Conservation (phyloP, 768 basidiomycete species). For the Lactarius hengduanensis region DNA sequence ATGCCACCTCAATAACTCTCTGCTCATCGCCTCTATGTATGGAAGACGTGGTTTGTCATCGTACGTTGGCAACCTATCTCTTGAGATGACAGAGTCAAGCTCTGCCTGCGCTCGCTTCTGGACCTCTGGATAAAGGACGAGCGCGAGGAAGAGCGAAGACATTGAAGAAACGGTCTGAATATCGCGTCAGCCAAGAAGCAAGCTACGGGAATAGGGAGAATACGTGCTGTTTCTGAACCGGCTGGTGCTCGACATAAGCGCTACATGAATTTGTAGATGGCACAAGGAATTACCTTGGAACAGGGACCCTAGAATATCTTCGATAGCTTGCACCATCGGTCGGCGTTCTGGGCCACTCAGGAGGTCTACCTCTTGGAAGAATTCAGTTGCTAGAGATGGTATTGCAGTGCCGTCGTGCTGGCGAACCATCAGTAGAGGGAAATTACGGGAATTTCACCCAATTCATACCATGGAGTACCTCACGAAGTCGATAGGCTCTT, state of each 20-base stretch:
- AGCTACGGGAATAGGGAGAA: background rate
- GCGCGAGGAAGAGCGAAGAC: slow-evolving; percentile 14
- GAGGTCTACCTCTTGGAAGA: slow-evolving; percentile 2
- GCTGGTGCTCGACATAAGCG: background rate
- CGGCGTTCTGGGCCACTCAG: background rate
- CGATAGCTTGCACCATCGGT: background rate
- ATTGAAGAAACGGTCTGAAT: slow-evolving; percentile 12
- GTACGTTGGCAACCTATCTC: slow-evolving; percentile 33
- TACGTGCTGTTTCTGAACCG: slow-evolving; percentile 7
- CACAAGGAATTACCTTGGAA: background rate
- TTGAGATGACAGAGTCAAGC: slow-evolving; percentile 32
- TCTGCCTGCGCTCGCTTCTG: slow-evolving; percentile 31
- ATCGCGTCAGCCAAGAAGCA: background rate
- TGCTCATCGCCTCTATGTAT: slow-evolving; percentile 30
- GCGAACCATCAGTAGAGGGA: background rate
- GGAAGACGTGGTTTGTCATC: slow-evolving; percentile 32
- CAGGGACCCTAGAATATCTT: slow-evolving; percentile 3
- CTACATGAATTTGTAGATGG: background rate
- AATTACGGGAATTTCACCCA: background rate
- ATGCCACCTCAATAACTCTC: slow-evolving; percentile 33
- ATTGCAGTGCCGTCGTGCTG: slow-evolving; percentile 6
- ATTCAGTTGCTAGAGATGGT: slow-evolving; percentile 7
- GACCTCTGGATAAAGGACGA: slow-evolving; percentile 14
- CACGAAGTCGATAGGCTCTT: slow-evolving; percentile 16
- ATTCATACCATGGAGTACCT: slow-evolving; percentile 7